A percentile compares a stretch with the other conserved stretches of the same genome.
These are phyloP conservation scores for Quercus phellos DNA, from an alignment of 331 rosid species.

Conservation along the genomic window DNA sequence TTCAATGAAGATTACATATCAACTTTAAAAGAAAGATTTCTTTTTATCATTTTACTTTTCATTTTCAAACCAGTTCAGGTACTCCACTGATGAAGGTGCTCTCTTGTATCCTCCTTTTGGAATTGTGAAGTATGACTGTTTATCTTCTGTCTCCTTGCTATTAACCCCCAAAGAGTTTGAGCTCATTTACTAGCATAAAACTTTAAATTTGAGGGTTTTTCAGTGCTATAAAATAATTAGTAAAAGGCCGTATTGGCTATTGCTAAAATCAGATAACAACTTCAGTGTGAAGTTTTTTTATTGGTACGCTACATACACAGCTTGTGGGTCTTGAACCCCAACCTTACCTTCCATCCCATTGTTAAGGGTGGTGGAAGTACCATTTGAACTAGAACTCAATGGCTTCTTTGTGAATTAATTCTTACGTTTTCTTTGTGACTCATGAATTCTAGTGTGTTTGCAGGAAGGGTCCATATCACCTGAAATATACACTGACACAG, in stretches of 20 bases:
- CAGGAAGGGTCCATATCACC: slow-evolving; percentile 77
- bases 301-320: no score
- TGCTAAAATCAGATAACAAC: not conserved
- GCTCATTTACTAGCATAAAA: not conserved
- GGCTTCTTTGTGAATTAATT: not conserved
- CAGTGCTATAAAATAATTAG: not conserved
- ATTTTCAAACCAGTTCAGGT: not conserved
- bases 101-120: not conserved
- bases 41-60: not conserved
- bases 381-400: not conserved
- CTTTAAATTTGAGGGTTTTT: not conserved
- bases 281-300: not conserved
- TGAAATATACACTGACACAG: slow-evolving; percentile 68
- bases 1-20: not conserved
- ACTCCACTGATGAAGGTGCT: not conserved
- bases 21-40: not conserved
- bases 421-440: slow-evolving; percentile 21
- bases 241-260: not conserved
- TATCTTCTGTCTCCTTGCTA: not conserved
- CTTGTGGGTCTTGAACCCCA: no score
- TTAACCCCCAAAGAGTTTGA: not conserved
- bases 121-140: no score
- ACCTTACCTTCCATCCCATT: no score
- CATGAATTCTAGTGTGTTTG: slow-evolving; percentile 33
- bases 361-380: no score